Percentiles rank a stretch among this genome's conserved stretches.
Conservation (phyloP, 208 protist species). For the Leishmania aethiopica region DNA sequence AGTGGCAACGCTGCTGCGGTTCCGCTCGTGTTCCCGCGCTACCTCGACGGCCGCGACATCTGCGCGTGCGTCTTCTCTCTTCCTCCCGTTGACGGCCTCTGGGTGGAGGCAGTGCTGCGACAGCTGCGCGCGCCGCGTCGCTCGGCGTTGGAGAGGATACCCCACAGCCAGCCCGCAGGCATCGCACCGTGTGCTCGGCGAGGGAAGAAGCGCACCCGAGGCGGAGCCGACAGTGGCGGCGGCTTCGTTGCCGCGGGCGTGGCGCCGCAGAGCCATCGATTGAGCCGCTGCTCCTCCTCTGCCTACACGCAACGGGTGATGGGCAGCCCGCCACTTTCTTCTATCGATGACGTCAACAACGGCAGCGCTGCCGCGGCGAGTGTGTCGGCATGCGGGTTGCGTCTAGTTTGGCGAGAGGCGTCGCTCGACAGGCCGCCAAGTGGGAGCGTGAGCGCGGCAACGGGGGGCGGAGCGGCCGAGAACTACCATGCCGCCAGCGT, state of each 20-base stretch:
- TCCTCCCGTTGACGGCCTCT: neutral
- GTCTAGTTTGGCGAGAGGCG: neutral
- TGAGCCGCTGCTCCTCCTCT: too few species aligned
- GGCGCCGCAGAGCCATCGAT: neutral
- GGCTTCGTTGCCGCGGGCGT: neutral
- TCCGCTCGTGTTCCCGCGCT: conserved; percentile 7
- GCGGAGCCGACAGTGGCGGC: neutral
- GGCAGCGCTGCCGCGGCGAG: neutral
- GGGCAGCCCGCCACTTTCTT: neutral
- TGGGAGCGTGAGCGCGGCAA: neutral
- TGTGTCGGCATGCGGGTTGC: conserved; percentile 2
- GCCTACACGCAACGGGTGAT: conserved; percentile 4
- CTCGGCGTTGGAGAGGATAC: neutral
- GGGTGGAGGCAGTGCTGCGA: conserved; percentile 5
- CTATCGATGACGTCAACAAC: neutral
- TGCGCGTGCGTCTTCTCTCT: conserved; percentile 10
- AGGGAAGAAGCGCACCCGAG: neutral
- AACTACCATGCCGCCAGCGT: neutral
- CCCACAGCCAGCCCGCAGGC: neutral
- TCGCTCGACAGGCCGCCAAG: neutral
- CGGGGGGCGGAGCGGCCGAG: neutral
- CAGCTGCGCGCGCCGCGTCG: neutral
- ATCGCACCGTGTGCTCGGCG: neutral
- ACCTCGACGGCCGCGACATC: conserved; percentile 1
- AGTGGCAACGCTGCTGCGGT: neutral